Conservation (phyloP, 1,139 yeast genomes). For the Suhomyces maxii region DNA sequence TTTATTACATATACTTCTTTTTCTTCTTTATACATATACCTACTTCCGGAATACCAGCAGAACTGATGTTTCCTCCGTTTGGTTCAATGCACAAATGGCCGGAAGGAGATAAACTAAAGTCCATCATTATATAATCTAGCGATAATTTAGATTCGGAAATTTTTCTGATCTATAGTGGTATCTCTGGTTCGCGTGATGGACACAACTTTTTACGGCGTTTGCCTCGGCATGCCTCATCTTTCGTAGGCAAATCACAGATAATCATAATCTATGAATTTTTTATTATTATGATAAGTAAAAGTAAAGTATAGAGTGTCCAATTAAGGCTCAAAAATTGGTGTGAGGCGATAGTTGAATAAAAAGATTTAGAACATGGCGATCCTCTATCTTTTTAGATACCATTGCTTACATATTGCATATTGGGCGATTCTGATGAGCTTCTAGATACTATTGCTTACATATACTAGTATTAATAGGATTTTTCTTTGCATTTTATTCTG, state of each 20-base stretch:
- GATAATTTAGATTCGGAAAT: slow-evolving; percentile 7
- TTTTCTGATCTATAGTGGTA: slow-evolving; percentile 6
- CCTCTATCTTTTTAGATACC: not conserved
- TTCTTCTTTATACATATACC: slow-evolving; percentile 31
- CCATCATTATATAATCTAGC: slow-evolving; percentile 42
- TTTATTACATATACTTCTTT: slow-evolving; percentile 7
- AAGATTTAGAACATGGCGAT: not conserved
- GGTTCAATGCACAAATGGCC: slow-evolving; percentile 53
- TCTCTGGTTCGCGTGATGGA: slow-evolving; percentile 50
- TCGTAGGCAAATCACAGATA: too few relatives aligned
- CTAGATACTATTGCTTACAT: too few relatives aligned
- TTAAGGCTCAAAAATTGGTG: not conserved
- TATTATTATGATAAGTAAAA: too few relatives aligned
- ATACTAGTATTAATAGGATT: too few relatives aligned
- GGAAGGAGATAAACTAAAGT: slow-evolving; percentile 40
- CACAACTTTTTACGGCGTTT: slow-evolving; percentile 20
- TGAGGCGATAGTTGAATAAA: not conserved
- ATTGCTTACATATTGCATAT: not conserved
- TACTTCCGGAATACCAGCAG: slow-evolving; percentile 56
- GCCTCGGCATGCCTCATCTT: not conserved
- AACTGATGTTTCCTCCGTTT: slow-evolving; percentile 40
- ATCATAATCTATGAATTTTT: too few relatives aligned
- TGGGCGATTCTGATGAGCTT: not conserved
- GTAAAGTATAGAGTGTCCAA: too few relatives aligned
- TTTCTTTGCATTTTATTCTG: too few relatives aligned